Evolutionary conservation across 345 rosid species (phyloP).

Genomic region (Barbarea vulgaris): DNA sequence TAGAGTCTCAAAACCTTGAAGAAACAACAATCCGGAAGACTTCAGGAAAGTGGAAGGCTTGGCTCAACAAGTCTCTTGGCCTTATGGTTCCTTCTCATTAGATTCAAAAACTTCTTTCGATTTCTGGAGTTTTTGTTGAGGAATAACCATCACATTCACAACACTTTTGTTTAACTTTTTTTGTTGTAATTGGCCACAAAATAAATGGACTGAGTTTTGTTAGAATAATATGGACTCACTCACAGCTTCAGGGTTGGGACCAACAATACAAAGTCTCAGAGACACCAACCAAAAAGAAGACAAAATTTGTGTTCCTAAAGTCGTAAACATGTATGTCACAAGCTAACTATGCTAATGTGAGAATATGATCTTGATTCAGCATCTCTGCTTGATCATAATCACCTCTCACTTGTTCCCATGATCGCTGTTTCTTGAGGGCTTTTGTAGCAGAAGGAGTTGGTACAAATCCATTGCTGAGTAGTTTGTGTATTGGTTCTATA

Average conservation of each 20-base stretch:
- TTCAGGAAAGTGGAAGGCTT: constrained; percentile 66
- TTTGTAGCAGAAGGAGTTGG: neutral
- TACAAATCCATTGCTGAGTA: neutral
- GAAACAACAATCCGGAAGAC: constrained; percentile 44
- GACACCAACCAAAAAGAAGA: neutral
- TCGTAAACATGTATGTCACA: neutral
- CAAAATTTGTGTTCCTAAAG: neutral
- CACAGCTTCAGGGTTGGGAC: neutral
- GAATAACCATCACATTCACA: constrained; percentile 22
- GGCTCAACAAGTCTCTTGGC: constrained; percentile 78
- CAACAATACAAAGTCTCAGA: constrained; percentile 11
- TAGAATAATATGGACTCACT: neutral
- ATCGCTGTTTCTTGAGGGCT: neutral
- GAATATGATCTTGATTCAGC: neutral
- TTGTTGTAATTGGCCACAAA: constrained; percentile 5
- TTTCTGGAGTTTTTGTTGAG: neutral
- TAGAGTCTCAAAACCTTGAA: constrained; percentile 30
- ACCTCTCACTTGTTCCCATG: constrained; percentile 1
- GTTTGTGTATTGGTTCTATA: neutral
- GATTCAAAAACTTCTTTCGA: neutral
- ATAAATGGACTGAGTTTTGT: constrained; percentile 6
- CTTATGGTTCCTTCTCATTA: constrained; percentile 70
- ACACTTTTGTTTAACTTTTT: neutral
- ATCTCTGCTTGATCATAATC: neutral
- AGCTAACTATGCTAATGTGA: neutral